Evolutionary conservation across 306 rosid species (phyloP), one percentile per base, ranked within the genome.

Genomic region (Trifolium fragiferum): DNA sequence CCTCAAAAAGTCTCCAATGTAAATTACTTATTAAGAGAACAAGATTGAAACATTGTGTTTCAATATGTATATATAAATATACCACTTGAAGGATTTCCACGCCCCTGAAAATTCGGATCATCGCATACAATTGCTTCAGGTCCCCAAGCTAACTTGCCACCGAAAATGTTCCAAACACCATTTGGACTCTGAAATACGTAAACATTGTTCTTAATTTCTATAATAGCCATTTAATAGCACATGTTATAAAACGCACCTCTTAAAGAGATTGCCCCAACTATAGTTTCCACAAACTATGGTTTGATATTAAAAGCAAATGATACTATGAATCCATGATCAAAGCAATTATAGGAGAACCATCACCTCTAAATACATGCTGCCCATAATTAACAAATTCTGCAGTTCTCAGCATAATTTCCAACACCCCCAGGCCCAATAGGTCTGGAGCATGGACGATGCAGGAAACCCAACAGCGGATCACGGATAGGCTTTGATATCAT

Each of bases 101-200:
- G 80, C 68, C 96, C 96, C 82, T 87, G 75, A 79, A 86, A 90
- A 90, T 90, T 79, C 10, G 96, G 92, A 83, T 90, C 92, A 66
- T 90, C 96, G 54, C 90, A 87, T 69, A 90, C 96, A 81, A 90
- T 88, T 81, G 96, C 96, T 72, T 88, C 92, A 58, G 92, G 92
- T 38, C 92, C 96, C 96, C 96, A 90, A 14, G 86, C 77, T 81
- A 90, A 88, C 77, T 88, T 86, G 66, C 96, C 96, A 75, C 92
- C 96, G 58, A 82, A 90, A 77, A 90, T 90, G 85, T 90, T 90
- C 96, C 96, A 90, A 84, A 90, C 81, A 57, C 96, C 96, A 55
- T 82, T 90, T 83, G 92, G 88, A 81, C 84, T 90, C 96, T 90
- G 85, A 78, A 86, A 80, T 73, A 75, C 78, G 70, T 60, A 70